These are phyloP conservation scores for Boechera retrofracta DNA, from an alignment of 345 rosid genomes.

Conservation along the genomic window DNA sequence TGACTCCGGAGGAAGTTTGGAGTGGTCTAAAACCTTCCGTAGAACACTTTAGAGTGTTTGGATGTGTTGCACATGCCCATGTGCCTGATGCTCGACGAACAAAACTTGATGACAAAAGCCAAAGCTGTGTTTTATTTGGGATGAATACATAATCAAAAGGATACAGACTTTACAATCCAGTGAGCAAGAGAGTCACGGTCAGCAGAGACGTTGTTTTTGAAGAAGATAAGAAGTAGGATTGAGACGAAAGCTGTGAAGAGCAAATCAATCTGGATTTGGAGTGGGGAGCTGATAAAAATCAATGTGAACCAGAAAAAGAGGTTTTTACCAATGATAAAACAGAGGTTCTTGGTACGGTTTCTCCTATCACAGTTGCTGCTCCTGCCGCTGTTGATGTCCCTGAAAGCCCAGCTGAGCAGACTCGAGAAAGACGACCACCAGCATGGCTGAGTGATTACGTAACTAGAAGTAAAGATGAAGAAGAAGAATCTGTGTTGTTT, in stretches of 20 bases:
- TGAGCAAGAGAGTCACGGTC: not conserved
- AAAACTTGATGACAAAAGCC: constrained; percentile 16
- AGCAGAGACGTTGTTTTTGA: constrained; percentile 1
- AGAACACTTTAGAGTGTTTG: constrained; percentile 2
- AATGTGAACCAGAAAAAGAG: too few relatives aligned
- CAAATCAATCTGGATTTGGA: too few relatives aligned
- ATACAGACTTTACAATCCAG: not conserved
- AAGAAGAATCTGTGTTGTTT: too few relatives aligned
- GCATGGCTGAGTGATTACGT: too few relatives aligned
- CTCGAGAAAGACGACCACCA: too few relatives aligned
- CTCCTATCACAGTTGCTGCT: too few relatives aligned
- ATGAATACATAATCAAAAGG: not conserved
- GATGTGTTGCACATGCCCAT: not conserved
- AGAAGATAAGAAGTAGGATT: not conserved
- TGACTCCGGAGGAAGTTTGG: not conserved
- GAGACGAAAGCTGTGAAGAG: not conserved
- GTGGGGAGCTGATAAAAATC: too few relatives aligned
- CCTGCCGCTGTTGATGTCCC: too few relatives aligned
- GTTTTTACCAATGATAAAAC: too few relatives aligned
- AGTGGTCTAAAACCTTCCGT: not conserved
- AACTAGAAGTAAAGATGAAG: too few relatives aligned
- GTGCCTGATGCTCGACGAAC: not conserved
- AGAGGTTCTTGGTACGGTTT: too few relatives aligned
- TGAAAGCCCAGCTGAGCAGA: too few relatives aligned
- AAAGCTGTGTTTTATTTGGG: not conserved